phyloP scores from a whole-genome alignment of 2,329 filamentous ascomycete species.

The Fusarium humuli region DNA sequence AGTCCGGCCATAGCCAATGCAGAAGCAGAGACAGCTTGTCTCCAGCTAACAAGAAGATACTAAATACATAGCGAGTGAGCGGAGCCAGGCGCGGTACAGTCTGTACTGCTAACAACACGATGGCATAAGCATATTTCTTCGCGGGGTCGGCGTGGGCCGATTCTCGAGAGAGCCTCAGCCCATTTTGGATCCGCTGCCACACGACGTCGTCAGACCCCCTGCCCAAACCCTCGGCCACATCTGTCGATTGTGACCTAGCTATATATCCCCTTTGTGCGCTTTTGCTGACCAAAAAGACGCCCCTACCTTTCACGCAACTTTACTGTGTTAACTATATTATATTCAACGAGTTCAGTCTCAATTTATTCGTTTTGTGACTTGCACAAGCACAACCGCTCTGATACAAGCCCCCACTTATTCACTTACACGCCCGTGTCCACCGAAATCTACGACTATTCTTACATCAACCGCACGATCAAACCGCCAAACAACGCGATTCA shows the following conservation, averaged over 20 bases:
- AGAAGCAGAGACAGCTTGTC: conserved; percentile 23
- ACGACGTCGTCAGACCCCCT: conserved; percentile 52
- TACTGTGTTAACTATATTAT: conserved; percentile 28
- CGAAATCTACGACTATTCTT: conserved; percentile 16
- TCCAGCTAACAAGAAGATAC: background rate
- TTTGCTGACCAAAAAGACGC: conserved; percentile 24
- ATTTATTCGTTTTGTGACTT: conserved; percentile 20
- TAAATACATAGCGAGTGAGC: background rate
- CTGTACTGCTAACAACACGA: conserved; percentile 23
- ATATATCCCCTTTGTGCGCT: conserved; percentile 48
- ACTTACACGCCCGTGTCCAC: conserved; percentile 34
- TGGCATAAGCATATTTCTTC: conserved; percentile 49
- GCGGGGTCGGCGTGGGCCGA: conserved; percentile 53
- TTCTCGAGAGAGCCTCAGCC: conserved; percentile 51
- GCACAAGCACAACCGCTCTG: conserved; percentile 18
- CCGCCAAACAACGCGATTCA: conserved; percentile 25
- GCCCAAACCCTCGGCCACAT: conserved; percentile 44
- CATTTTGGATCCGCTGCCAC: conserved; percentile 52
- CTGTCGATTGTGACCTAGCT: conserved; percentile 49
- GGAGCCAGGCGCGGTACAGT: background rate
- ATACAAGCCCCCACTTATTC: conserved; percentile 25
- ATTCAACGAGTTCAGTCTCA: conserved; percentile 28
- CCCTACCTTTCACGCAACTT: conserved; percentile 29
- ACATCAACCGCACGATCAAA: conserved; percentile 20
- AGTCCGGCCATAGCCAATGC: conserved; percentile 24